These are phyloP conservation scores for Backusella psychrophila DNA, from an alignment of 192 early-diverging fungal species.

Conservation along the genomic window DNA sequence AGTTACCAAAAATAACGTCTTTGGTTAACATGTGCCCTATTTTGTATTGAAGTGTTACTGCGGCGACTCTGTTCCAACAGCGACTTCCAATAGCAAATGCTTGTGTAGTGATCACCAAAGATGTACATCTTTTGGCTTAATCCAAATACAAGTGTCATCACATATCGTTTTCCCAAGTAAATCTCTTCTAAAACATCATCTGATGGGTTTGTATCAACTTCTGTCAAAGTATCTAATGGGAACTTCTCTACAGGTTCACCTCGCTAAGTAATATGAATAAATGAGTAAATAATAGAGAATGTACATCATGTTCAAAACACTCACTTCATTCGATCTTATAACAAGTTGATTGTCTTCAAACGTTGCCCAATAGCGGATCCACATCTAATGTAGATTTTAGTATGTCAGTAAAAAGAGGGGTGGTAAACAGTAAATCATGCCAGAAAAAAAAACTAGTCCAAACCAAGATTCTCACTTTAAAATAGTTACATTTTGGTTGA, in stretches of 20 bases:
- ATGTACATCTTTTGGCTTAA: neutral
- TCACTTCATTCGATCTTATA: constrained; percentile 6
- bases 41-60: neutral
- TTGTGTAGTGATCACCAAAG: constrained; percentile 5
- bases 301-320: neutral
- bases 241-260: constrained; percentile 6
- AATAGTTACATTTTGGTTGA: neutral
- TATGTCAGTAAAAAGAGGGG: neutral
- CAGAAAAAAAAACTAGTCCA: neutral
- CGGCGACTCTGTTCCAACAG: neutral
- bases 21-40: neutral
- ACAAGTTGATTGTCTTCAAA: neutral
- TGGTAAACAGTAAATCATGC: neutral
- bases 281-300: neutral
- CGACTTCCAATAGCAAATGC: constrained; percentile 6
- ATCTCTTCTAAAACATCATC: constrained; percentile 5
- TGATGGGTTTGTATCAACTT: neutral
- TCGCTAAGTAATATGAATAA: neutral
- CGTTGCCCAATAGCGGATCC: constrained; percentile 9
- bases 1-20: neutral
- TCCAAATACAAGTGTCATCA: constrained; percentile 1
- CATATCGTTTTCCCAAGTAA: constrained; percentile 7
- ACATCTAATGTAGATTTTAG: neutral
- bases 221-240: neutral
- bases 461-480: neutral